Evolutionary conservation across 2,329 filamentous ascomycete genomes (phyloP), one percentile per base, ranked within the genome.

Genomic region (Aspergillus fischeri): DNA sequence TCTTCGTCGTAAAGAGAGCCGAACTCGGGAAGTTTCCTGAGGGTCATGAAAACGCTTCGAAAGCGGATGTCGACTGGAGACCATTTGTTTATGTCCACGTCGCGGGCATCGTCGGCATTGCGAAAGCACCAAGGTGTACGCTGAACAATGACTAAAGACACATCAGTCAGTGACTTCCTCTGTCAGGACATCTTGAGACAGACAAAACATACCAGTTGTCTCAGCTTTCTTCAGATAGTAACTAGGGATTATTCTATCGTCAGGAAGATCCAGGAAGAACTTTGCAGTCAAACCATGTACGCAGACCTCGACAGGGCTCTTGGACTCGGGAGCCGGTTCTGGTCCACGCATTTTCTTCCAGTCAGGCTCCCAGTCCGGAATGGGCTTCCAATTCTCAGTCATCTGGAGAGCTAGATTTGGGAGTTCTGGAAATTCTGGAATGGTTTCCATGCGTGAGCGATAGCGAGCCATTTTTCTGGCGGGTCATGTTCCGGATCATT

Each of bases 91-190:
- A 66, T 44, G 47, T 67, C 56, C 8, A 66, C 57, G 7, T 53
- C 5, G 9, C 63, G 58, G n/a, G 54, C 63, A 35, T 69, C 57
- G 35, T 63, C 32, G 21, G 25, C 42, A 5, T 52, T 45, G 9
- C 64, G 62, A 49, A 70, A 70, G 29, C 65, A 55, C 68, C 68
- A 71, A 21, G 61, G 47, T 5, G 56, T 57, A 8, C 55, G 57
- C 20, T 62, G 57, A 6, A 62, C 51, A 35, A 61, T 25, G 3
- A 59, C 68, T 71, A 41, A 17, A 10, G 3, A 29, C 3, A 27
- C 11, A 49, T 52, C 21, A 50, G 38, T 35, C 28, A 20, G 35
- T 29, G 47, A n/a, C 28, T 11, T 51, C 29, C 42, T 20, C 17
- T 52, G 27, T 10, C 20, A 21, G 41, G 41, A 4, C 41, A 44